Evolutionary conservation across 176 grass and related monocot genomes (phyloP).

Genomic region (Calamus simplicifolius): DNA sequence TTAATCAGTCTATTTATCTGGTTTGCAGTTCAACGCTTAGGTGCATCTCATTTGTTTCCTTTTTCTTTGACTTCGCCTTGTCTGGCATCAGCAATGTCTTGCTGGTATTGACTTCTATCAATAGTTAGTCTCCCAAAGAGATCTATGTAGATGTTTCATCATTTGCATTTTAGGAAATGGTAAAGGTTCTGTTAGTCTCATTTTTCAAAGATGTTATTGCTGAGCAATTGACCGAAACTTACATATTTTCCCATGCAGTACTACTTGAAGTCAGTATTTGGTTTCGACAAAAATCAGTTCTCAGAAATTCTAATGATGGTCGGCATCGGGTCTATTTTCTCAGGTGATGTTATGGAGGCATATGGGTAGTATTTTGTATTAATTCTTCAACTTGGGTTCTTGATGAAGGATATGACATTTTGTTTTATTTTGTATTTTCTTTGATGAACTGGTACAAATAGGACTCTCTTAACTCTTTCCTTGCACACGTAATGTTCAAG

Average conservation of each 20-base stretch:
- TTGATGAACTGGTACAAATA: no score
- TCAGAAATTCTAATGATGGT: slow-evolving; percentile 86
- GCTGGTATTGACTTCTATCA: slow-evolving; percentile 41
- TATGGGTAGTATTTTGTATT: no score
- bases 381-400: no score
- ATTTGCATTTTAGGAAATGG: no score
- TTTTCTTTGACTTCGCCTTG: slow-evolving; percentile 84
- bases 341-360: slow-evolving; percentile 31
- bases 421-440: no score
- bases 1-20: no score
- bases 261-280: slow-evolving; percentile 77
- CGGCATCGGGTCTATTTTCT: slow-evolving; percentile 71
- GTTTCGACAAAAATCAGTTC: slow-evolving; percentile 85
- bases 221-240: not conserved
- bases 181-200: no score
- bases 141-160: no score
- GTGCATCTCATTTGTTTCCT: slow-evolving; percentile 52
- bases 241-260: slow-evolving; percentile 38
- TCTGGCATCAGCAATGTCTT: slow-evolving; percentile 63
- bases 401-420: no score
- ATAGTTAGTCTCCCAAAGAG: not conserved
- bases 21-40: slow-evolving; percentile 42
- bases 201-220: no score
- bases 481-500: no score
- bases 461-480: no score